Base-by-base conservation (phyloP, 352 stramenopile species). In the Albugo candida region DNA sequence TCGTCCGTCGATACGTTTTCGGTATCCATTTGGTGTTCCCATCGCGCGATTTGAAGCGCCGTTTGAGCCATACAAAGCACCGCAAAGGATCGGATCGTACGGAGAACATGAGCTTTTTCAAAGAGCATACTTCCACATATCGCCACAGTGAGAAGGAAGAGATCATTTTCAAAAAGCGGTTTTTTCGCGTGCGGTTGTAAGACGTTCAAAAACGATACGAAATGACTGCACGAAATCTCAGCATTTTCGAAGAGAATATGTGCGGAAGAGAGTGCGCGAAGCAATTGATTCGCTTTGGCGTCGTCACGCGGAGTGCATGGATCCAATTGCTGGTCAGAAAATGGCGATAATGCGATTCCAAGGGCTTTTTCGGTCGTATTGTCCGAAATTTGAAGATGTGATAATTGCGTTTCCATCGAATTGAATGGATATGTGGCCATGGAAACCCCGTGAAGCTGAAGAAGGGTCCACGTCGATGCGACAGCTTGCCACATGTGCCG, bases 41-140 rank as follows among this genome's bases (percentile, higher is more conserved):
- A 55, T 36, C 64, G 64, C 2, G 67, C 58, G 6, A 82, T 57
- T 47, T 87, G 77, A 0, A 87, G 51, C 13, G 87, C 60, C 34
- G 81, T 70, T 60, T 91, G 77, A 1, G 61, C 68, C 70, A 87
- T 84, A 55, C 84, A 61, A 4, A 91, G 56, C 37, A 84, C 61
- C 27, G 72, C 84, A 20, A 91, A 65, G 12, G 66, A 80, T 13
- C 74, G 73, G 20, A 91, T 75, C 1, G 77, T 85, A 17, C 78
- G 60, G 43, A 91, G 45, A 36, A 91, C 84, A 18, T 91, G 71
- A 0, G 77, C 64, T 48, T 87, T 86, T 1, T 71, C 74, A 19
- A 61, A 65, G 40, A 91, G 34, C 65, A 86, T 80, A 46, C 67
- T 83, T 48, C 73, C 81, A 55, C 74, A 87, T 27, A 87, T 62